Base-by-base conservation (phyloP, 345 rosid genomes). In the Gossypium sturtianum region DNA sequence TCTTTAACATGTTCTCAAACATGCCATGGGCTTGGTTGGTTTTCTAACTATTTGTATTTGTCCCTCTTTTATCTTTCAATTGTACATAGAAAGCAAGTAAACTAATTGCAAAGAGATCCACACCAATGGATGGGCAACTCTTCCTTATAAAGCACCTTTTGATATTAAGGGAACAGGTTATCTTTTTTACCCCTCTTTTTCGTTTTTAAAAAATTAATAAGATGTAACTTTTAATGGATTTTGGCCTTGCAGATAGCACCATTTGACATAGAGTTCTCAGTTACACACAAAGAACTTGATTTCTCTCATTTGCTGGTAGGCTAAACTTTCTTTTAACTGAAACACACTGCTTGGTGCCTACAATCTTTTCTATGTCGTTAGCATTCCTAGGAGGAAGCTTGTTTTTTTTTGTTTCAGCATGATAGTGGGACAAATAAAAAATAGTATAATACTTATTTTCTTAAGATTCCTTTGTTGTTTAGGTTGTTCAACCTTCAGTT, bases 251-350 rank as follows among this genome's bases (percentile, higher is more conserved):
- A 95, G 99, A 91, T 95, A 81, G 94, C 97, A 9, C 98, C 97
- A 76, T 94, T 94, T 82, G 99, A 91, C 83, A 93, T 95, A 75
- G 98, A 95, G 74, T 95, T 95, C 83, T 90, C 92, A 2, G 97
- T 90, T 76, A 95, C 96, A 25, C 87, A 95, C 89, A 95, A 95
- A 89, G 99, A 95, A 79, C 97, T 95, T 54, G 99, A 95, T 83
- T 95, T 95, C 89, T 90, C 98, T 58, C 97, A 95, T 82, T 79
- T 90, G 73, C 88, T 95, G 98, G 99, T 94, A 45, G 71, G 47
- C 56, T 71, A 29, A 56, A 38, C 17, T 38, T 23, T 17, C 16
- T 27, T 54, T 54, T 43, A 22, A 29, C 63, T 34, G 1, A 49
- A 16, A 44, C 53, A 69, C 41, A 41, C 13, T 70, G 19, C 47